Conservation (phyloP, 1,284 basidiomycete genomes). For the Cutaneotrichosporon mucoides region DNA sequence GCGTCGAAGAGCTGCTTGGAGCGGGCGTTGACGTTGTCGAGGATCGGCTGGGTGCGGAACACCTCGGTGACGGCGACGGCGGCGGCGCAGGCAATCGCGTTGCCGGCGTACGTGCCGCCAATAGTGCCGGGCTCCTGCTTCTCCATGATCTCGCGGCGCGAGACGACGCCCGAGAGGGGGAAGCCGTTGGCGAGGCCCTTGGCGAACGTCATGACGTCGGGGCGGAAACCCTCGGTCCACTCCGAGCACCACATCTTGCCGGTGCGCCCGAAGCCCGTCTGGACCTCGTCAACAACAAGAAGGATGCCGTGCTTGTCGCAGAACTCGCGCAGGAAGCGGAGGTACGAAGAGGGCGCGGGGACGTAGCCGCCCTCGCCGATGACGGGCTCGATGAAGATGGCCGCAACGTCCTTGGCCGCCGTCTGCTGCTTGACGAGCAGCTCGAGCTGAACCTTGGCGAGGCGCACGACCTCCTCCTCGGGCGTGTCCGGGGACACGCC, state of each 20-base stretch:
- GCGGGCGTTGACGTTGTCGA: constrained; percentile 70
- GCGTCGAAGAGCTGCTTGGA: constrained; percentile 67
- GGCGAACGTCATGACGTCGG: constrained; percentile 84
- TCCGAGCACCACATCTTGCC: constrained; percentile 80
- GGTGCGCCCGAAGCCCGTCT: constrained; percentile 83
- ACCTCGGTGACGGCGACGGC: constrained; percentile 74
- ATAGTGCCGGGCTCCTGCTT: constrained; percentile 73
- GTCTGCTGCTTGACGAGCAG: constrained; percentile 80
- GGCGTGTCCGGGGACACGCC: constrained; percentile 62
- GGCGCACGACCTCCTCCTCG: constrained; percentile 61
- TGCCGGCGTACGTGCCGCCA: constrained; percentile 88
- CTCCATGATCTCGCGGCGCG: constrained; percentile 76
- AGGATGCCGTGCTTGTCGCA: constrained; percentile 84
- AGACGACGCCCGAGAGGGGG: constrained; percentile 82
- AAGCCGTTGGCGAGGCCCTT: constrained; percentile 66
- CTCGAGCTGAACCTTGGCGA: constrained; percentile 76
- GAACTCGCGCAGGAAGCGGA: constrained; percentile 71
- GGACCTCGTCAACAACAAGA: constrained; percentile 78
- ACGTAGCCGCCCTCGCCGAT: constrained; percentile 92
- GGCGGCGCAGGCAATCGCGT: constrained; percentile 82
- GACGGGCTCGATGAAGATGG: constrained; percentile 86
- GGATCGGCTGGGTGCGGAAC: constrained; percentile 69
- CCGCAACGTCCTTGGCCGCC: constrained; percentile 79
- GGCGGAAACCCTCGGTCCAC: constrained; percentile 63
- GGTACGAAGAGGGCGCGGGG: constrained; percentile 73